Evolutionary conservation across 495 filamentous ascomycete species (phyloP).

Genomic region (Clavariopsis aquatica): DNA sequence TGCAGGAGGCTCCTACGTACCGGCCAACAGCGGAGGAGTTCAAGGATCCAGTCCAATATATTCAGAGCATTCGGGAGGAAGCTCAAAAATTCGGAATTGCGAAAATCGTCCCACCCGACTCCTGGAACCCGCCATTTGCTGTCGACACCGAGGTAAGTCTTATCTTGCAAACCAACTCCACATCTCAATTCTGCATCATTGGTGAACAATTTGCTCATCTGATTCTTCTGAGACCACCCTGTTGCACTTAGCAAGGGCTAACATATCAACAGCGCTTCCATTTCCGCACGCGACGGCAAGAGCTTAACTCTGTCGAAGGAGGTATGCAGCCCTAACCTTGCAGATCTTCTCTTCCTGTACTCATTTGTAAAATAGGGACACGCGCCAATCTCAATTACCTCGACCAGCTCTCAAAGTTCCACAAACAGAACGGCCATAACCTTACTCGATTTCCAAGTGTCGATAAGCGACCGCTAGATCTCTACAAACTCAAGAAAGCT

Average conservation of each 20-base stretch:
- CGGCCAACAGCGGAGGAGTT: slow-evolving; percentile 91
- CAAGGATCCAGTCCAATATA: slow-evolving; percentile 89
- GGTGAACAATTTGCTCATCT: too few relatives aligned
- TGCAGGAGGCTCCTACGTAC: slow-evolving; percentile 90
- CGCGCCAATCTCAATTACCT: slow-evolving; percentile 95
- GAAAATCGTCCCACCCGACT: slow-evolving; percentile 91
- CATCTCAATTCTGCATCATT: neutral
- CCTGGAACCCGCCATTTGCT: slow-evolving; percentile 91
- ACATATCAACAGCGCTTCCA: slow-evolving; percentile 75
- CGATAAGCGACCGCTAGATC: slow-evolving; percentile 94
- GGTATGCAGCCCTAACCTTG: slow-evolving; percentile 60
- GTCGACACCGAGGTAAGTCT: slow-evolving; percentile 90
- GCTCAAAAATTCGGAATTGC: slow-evolving; percentile 84
- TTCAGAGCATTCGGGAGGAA: slow-evolving; percentile 83
- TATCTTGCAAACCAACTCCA: slow-evolving; percentile 31
- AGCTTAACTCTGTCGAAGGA: slow-evolving; percentile 98
- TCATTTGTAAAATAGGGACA: slow-evolving; percentile 60
- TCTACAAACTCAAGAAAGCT: slow-evolving; percentile 95
- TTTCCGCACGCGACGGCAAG: slow-evolving; percentile 93
- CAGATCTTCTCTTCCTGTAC: slow-evolving; percentile 18
- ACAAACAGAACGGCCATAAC: slow-evolving; percentile 93
- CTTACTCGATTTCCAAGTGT: slow-evolving; percentile 93
- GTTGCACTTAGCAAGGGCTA: slow-evolving; percentile 7
- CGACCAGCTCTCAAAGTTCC: slow-evolving; percentile 92
- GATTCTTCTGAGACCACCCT: too few relatives aligned